phyloP scores from a whole-genome alignment of 192 early-diverging fungal genomes.

The Mortierella alpina region DNA sequence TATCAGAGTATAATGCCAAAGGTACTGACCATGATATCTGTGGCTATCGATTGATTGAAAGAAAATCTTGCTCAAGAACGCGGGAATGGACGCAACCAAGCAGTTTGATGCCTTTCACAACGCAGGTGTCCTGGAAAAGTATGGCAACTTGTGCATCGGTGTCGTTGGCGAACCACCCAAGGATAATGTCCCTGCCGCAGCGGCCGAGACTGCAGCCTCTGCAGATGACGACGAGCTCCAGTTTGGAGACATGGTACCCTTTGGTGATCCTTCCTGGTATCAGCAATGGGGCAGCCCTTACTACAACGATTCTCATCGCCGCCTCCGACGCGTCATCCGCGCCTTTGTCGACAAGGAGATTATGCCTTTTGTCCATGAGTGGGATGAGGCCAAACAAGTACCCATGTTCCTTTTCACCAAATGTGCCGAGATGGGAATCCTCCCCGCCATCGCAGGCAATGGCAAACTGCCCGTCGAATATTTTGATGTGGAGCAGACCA shows the following conservation, averaged over 20 bases:
- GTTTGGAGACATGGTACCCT: conserved; percentile 81
- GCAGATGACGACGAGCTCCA: conserved; percentile 63
- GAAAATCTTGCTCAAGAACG: conserved; percentile 80
- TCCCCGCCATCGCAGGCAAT: conserved; percentile 60
- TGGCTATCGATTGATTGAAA: conserved; percentile 15
- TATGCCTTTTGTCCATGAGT: conserved; percentile 80
- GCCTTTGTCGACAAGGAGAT: conserved; percentile 83
- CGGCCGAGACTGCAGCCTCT: conserved; percentile 12
- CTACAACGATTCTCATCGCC: conserved; percentile 82
- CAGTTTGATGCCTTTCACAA: conserved; percentile 91
- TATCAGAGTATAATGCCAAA: not conserved
- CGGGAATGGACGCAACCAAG: conserved; percentile 85
- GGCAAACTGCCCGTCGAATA: conserved; percentile 36
- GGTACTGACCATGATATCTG: not conserved
- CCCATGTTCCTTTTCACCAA: conserved; percentile 79
- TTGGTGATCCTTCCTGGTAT: conserved; percentile 86
- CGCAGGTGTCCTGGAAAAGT: conserved; percentile 69
- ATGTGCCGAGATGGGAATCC: conserved; percentile 76
- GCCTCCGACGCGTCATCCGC: conserved; percentile 70
- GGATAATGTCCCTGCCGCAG: conserved; percentile 15
- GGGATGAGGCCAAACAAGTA: conserved; percentile 86
- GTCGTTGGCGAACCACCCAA: conserved; percentile 62
- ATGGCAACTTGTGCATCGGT: conserved; percentile 72
- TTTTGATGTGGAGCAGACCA: conserved; percentile 38
- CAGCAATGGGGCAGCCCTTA: conserved; percentile 74